Conservation (phyloP, 495 filamentous ascomycete genomes). For the Aspergillus wentii region DNA sequence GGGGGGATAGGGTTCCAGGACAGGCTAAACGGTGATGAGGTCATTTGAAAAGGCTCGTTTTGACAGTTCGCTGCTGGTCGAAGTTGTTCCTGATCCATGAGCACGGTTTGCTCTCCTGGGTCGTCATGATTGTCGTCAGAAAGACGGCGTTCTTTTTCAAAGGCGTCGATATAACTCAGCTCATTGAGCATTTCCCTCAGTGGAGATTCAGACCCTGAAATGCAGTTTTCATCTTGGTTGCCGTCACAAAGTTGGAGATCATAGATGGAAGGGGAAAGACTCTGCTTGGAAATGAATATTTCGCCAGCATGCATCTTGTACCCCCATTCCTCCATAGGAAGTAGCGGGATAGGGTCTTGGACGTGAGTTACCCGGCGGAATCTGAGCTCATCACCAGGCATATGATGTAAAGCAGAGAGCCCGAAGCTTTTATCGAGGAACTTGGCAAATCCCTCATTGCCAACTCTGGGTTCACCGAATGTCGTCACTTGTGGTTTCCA, state of each 20-base stretch:
- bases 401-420: conserved; percentile 22
- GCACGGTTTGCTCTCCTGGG: conserved; percentile 2
- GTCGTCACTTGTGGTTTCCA: conserved; percentile 78
- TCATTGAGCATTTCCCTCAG: conserved; percentile 4
- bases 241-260: conserved; percentile 74
- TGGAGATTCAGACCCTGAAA: conserved; percentile 47
- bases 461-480: conserved; percentile 85
- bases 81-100: not conserved
- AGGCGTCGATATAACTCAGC: conserved; percentile 4
- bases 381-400: conserved; percentile 16
- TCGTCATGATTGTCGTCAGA: too few relatives aligned
- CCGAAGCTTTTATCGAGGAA: conserved; percentile 67
- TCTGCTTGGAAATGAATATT: conserved; percentile 70
- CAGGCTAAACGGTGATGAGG: too few relatives aligned
- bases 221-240: conserved; percentile 64
- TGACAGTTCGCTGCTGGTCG: conserved; percentile 1
- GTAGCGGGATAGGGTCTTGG: conserved; percentile 82
- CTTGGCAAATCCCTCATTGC: conserved; percentile 64
- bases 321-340: conserved; percentile 83
- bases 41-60: too few relatives aligned
- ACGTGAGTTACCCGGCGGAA: conserved; percentile 83
- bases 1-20: conserved; percentile 52
- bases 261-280: conserved; percentile 57
- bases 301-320: conserved; percentile 82
- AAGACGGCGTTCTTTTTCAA: too few relatives aligned